These are phyloP conservation scores for Asterella californica DNA, from an alignment of 225 moss, liverwort and hornwort genomes.

Conservation along the genomic window DNA sequence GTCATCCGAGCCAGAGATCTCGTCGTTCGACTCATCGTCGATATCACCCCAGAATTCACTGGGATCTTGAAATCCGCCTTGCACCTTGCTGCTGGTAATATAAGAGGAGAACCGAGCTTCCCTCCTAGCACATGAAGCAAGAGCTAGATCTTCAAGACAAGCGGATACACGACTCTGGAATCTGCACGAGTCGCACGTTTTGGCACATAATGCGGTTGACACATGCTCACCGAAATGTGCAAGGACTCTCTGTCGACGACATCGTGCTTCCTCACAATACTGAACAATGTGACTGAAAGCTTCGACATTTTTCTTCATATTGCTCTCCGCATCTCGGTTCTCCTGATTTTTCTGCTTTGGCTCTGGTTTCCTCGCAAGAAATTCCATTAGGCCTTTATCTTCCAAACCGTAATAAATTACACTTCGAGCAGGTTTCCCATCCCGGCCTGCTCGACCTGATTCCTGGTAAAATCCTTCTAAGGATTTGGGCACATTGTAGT, in stretches of 20 bases:
- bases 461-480: conserved; percentile 81
- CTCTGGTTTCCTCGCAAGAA: conserved; percentile 52
- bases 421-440: conserved; percentile 61
- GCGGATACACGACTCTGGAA: conserved; percentile 47
- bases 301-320: conserved; percentile 54
- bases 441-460: conserved; percentile 75
- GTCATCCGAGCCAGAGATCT: conserved; percentile 31
- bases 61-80: conserved; percentile 7
- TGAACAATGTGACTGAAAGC: conserved; percentile 55
- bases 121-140: conserved; percentile 32
- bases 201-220: conserved; percentile 49
- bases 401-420: conserved; percentile 69
- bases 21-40: conserved; percentile 26
- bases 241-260: conserved; percentile 57
- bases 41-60: conserved; percentile 32
- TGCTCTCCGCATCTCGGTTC: conserved; percentile 36
- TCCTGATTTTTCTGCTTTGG: conserved; percentile 39
- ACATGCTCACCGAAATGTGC: conserved; percentile 72
- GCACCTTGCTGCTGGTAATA: conserved; percentile 25
- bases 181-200: conserved; percentile 66
- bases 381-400: conserved; percentile 58
- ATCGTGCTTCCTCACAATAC: conserved; percentile 60
- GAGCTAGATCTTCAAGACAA: conserved; percentile 41
- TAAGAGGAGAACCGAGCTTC: conserved; percentile 46
- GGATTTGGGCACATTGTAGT: conserved; percentile 70